These are phyloP conservation scores for Hygrophila difformis DNA, from an alignment of 257 asterid genomes.

Conservation along the genomic window DNA sequence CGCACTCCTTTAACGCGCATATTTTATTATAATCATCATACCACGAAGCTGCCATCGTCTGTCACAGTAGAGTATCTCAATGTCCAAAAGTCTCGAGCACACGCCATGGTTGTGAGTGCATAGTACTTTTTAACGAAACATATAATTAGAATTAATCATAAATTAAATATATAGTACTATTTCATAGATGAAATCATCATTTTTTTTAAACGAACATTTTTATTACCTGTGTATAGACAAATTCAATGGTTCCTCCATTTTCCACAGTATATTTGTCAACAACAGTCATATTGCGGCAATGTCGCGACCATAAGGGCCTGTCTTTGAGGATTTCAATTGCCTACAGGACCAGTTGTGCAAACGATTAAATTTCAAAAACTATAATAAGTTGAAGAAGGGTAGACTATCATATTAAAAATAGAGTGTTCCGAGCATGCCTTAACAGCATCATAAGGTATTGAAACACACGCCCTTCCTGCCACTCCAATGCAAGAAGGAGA, in stretches of 20 bases:
- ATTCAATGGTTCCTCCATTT: constrained; percentile 34
- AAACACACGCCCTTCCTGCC: constrained; percentile 35
- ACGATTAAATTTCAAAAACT: background rate
- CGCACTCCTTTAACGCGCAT: no score
- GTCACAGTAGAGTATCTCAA: constrained; percentile 33
- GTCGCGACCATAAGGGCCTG: constrained; percentile 28
- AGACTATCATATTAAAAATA: constrained; percentile 1
- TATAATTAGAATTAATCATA: no score
- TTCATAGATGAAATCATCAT: no score
- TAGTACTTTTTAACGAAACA: constrained; percentile 30
- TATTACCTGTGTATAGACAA: constrained; percentile 34
- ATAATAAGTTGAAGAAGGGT: background rate
- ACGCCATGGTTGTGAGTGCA: constrained; percentile 41
- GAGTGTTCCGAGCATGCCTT: constrained; percentile 21
- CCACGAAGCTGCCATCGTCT: constrained; percentile 41
- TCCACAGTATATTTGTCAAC: constrained; percentile 21
- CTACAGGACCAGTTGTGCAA: constrained; percentile 16
- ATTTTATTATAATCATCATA: constrained; percentile 11
- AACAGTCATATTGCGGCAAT: constrained; percentile 28
- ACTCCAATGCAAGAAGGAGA: constrained; percentile 33
- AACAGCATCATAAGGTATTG: constrained; percentile 27
- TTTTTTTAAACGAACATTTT: no score
- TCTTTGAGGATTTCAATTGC: constrained; percentile 32
- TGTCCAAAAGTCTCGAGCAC: constrained; percentile 48
- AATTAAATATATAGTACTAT: no score